A percentile compares a stretch with the other conserved stretches of the same genome.
These are phyloP conservation scores for Lactarius indigo DNA, from an alignment of 768 basidiomycete genomes.

Conservation along the genomic window DNA sequence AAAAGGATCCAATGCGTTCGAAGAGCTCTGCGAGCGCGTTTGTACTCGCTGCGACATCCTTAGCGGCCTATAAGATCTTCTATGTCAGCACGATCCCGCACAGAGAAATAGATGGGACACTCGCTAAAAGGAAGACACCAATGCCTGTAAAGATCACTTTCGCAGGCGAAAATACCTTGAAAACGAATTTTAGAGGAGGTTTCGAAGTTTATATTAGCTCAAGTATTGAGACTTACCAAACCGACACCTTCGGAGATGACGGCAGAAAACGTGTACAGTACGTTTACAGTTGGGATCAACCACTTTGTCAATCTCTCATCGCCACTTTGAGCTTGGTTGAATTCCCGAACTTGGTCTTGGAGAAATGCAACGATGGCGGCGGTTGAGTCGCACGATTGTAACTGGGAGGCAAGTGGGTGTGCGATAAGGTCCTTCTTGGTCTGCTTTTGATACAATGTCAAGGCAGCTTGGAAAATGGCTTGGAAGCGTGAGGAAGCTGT, in stretches of 20 bases:
- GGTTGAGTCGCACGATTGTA: too few species aligned
- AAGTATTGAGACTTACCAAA: neutral
- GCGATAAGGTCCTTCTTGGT: too few species aligned
- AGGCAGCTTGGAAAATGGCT: neutral
- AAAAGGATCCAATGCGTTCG: neutral
- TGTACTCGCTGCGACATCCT: neutral
- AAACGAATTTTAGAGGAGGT: neutral
- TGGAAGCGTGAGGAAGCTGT: neutral
- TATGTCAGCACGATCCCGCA: neutral
- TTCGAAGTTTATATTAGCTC: neutral
- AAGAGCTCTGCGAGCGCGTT: neutral
- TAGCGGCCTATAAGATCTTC: neutral
- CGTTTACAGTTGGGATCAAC: neutral
- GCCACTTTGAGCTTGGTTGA: neutral
- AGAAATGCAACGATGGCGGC: neutral
- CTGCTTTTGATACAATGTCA: too few species aligned
- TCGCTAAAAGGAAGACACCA: neutral
- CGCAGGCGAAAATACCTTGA: neutral
- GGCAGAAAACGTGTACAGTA: neutral
- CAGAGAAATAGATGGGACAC: neutral
- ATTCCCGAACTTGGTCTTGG: neutral
- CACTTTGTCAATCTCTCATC: neutral
- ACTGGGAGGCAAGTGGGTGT: too few species aligned
- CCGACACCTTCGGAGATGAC: neutral
- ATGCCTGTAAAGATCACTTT: neutral